Conservation (phyloP, 805 yeast genomes). For the Saccharomycopsis oosterbeekiorum region DNA sequence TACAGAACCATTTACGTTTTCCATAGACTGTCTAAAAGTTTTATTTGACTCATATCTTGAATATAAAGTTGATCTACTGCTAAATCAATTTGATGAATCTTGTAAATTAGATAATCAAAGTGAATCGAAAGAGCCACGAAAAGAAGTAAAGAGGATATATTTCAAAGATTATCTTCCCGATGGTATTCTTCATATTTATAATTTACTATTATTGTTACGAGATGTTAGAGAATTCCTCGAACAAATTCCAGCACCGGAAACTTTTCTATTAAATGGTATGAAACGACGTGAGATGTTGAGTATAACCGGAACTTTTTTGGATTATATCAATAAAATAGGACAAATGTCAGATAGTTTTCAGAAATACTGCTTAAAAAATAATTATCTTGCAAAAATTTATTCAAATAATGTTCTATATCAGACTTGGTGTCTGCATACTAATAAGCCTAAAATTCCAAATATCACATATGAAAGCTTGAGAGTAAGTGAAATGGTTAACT, state of each 20-base stretch:
- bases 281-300: neutral
- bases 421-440: neutral
- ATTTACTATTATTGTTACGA: neutral
- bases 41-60: neutral
- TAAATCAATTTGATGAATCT: neutral
- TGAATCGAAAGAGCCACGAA: neutral
- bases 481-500: neutral
- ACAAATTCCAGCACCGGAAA: neutral
- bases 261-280: neutral
- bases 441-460: neutral
- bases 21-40: neutral
- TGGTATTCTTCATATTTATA: neutral
- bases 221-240: neutral
- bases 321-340: neutral
- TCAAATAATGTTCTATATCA: neutral
- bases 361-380: neutral
- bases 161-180: neutral
- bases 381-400: neutral
- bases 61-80: neutral
- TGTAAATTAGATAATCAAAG: neutral
- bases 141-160: neutral
- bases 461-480: neutral
- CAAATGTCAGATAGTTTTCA: neutral
- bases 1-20: neutral
- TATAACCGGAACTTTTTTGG: neutral